Conservation (phyloP, 257 asterid species). For the Nicotiana benthamiana region DNA sequence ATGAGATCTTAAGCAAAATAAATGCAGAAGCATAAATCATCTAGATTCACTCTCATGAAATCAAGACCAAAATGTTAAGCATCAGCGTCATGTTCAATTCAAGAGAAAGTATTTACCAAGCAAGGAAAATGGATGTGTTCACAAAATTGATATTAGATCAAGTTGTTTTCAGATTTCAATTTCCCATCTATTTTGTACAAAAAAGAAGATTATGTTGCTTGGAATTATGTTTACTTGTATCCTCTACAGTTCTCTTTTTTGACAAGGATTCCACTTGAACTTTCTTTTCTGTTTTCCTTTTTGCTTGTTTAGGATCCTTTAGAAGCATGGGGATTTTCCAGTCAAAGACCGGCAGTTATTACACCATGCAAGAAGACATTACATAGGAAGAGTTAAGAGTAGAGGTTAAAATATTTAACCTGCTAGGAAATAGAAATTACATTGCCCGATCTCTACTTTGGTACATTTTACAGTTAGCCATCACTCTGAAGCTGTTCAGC, state of each 20-base stretch:
- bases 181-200: not conserved
- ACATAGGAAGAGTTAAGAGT: not conserved
- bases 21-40: conserved; percentile 1
- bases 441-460: not conserved
- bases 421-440: not conserved
- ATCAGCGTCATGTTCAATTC: not conserved
- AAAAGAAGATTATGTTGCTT: not conserved
- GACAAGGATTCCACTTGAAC: not conserved
- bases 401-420: not conserved
- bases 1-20: not conserved
- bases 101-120: not conserved
- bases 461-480: not conserved
- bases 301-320: not conserved
- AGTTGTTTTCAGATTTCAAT: not conserved
- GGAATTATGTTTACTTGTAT: not conserved
- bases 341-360: not conserved
- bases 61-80: not conserved
- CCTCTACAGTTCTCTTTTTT: not conserved
- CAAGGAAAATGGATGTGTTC: not conserved
- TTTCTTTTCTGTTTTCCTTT: not conserved
- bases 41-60: not conserved
- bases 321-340: not conserved
- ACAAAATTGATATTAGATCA: not conserved
- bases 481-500: not conserved
- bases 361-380: not conserved